These are phyloP conservation scores for Marasmius tenuissimus DNA, from an alignment of 1,284 basidiomycete species.

Conservation along the genomic window DNA sequence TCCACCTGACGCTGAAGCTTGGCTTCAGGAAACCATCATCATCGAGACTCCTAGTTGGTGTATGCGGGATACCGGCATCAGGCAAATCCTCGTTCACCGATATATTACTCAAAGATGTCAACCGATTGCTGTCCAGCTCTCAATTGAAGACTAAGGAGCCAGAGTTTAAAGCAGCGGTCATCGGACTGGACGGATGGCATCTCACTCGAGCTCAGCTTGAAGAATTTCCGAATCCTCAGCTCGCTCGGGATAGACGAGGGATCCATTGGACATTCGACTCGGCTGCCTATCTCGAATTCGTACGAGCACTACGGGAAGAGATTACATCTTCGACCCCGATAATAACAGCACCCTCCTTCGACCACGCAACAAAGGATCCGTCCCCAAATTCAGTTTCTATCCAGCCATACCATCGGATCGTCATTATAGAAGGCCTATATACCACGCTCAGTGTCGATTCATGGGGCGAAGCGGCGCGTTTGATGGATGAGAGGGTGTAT, in stretches of 20 bases:
- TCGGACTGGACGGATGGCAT: slow-evolving; percentile 88
- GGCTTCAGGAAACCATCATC: slow-evolving; percentile 41
- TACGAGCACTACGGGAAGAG: slow-evolving; percentile 50
- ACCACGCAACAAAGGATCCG: slow-evolving; percentile 70
- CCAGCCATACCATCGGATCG: slow-evolving; percentile 63
- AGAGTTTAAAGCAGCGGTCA: slow-evolving; percentile 31
- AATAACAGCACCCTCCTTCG: slow-evolving; percentile 74
- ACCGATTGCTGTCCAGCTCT: slow-evolving; percentile 31
- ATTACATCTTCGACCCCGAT: slow-evolving; percentile 24
- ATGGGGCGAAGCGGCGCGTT: slow-evolving; percentile 68
- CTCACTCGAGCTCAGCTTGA: slow-evolving; percentile 67
- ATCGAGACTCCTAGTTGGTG: slow-evolving; percentile 70
- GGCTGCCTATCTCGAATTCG: slow-evolving; percentile 63
- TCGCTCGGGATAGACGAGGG: slow-evolving; percentile 68
- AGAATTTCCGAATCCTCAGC: slow-evolving; percentile 65
- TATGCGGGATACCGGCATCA: slow-evolving; percentile 80
- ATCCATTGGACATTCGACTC: slow-evolving; percentile 77
- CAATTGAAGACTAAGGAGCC: slow-evolving; percentile 5
- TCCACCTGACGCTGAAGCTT: neutral
- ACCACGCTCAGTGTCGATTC: slow-evolving; percentile 68
- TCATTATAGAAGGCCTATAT: slow-evolving; percentile 87
- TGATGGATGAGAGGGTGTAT: slow-evolving; percentile 82
- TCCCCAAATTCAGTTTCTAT: slow-evolving; percentile 57
- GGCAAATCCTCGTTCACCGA: slow-evolving; percentile 78
- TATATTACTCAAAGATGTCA: slow-evolving; percentile 51